Evolutionary conservation across 1,284 basidiomycete species (phyloP), one percentile per base, ranked within the genome.

Genomic region (Porphyrellus sp.): DNA sequence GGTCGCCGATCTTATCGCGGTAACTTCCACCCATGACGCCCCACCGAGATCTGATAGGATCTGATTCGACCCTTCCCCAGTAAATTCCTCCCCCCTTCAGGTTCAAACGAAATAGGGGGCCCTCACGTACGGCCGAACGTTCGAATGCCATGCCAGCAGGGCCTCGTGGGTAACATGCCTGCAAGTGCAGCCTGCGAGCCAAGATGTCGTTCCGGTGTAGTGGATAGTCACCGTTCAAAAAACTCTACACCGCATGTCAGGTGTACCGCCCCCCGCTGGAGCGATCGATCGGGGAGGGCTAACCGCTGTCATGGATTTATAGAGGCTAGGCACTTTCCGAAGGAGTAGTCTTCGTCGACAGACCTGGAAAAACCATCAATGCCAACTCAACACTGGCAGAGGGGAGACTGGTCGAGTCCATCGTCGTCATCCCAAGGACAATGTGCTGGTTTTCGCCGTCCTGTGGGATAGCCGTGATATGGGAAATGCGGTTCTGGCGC

Each of bases 151-250:
- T 33, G 37, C 30, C 30, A n/a, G 21, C 30, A n/a, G 21, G 27
- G 28, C 52, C 51, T 54, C 52, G 39, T 48, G 53, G 52, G 3
- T 24, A 30, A 46, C 52, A 53, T 47, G 43, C 52, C 51, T 13
- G 16, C 13, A 8, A 51, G 30, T 51, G 38, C 38, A 35, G 25
- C 38, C 50, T 16, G 27, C 24, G 5, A 28, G 12, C 12, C 28
- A 12, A 25, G 24, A n/a, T 40, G 23, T 41, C 12, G n/a, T 43
- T 28, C 28, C 39, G 12, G 18, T 42, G 15, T 4, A 9, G 28
- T 24, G 45, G 28, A 28, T 21, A 18, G n/a, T 11, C 24, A 4
- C 44, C 30, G 30, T 30, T 5, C n/a, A 4, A 18, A 23, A 40
- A 51, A 53, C 30, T 53, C 41, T 53, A 34, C 31, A 30, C 42